Conservation (phyloP, 768 basidiomycete genomes). For the Leccinum fibrillosum region DNA sequence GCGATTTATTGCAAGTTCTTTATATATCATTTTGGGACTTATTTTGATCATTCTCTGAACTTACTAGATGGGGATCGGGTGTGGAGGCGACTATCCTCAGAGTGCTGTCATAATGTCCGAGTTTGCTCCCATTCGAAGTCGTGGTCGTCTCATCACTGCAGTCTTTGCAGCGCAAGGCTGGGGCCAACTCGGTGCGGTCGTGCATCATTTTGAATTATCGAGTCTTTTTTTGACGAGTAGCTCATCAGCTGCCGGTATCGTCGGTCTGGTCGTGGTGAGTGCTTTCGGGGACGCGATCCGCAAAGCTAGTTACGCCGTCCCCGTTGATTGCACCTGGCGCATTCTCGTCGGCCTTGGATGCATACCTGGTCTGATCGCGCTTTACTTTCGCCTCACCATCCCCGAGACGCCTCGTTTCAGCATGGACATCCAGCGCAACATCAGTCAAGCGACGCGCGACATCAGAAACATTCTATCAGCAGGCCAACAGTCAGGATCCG, state of each 20-base stretch:
- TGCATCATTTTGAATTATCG: not conserved
- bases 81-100: slow-evolving; percentile 85
- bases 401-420: slow-evolving; percentile 90
- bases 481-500: slow-evolving; percentile 41
- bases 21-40: not conserved
- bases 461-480: slow-evolving; percentile 60
- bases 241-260: slow-evolving; percentile 55
- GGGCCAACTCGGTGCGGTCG: slow-evolving; percentile 69
- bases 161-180: slow-evolving; percentile 87
- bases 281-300: slow-evolving; percentile 62
- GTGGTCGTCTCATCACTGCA: slow-evolving; percentile 86
- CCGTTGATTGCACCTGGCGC: slow-evolving; percentile 81
- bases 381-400: slow-evolving; percentile 89
- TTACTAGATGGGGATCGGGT: slow-evolving; percentile 68
- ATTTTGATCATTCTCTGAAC: not conserved
- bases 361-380: slow-evolving; percentile 71
- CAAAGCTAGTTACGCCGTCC: slow-evolving; percentile 35
- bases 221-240: not conserved
- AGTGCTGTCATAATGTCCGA: slow-evolving; percentile 87
- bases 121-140: slow-evolving; percentile 70
- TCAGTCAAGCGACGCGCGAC: slow-evolving; percentile 68
- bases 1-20: slow-evolving; percentile 61
- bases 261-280: slow-evolving; percentile 57
- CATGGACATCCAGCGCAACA: slow-evolving; percentile 84
- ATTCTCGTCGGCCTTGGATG: slow-evolving; percentile 84